Base-by-base conservation (phyloP, 371 early-diverging fungal species). In the Actinomortierella ambigua region DNA sequence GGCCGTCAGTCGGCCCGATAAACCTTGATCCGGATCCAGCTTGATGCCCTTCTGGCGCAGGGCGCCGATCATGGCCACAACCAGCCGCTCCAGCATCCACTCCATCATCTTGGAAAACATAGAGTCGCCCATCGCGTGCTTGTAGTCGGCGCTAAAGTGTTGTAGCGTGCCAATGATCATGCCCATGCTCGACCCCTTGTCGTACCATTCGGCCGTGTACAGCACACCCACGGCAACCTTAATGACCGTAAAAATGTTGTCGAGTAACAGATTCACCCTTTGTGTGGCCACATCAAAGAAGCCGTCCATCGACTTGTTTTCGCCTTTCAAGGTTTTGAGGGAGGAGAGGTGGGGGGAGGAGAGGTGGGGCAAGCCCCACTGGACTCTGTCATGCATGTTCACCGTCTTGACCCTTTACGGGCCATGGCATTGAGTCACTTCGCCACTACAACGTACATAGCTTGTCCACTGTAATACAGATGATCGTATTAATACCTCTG, bases 201-300 rank as follows among this genome's bases (percentile, higher is more conserved):
- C 90, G 78, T 98, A 98, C 98, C 98, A 98, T n/a, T 82, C 81
- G 0, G 79, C 44, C 14, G 93, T 89, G 68, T 93, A 93, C 26
- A 97, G 65, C 50, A 87, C 85, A 17, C 68, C 58, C 40, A 96
- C 82, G 0, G 91, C 91, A 1, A 90, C 87, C 28, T 82, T 79
- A 24, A 94, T 66, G 73, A 97, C 97, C 41, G 82, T 81, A 61
- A 93, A 88, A n/a, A 92, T 88, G 26, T 96, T 85, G 56, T 95
- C 91, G 27, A 93, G 68, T 17, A 98, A 75, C 11, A 93, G 80
- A 56, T 86, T 86, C 24, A 85, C 83, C 2, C 90, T 86, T 17
- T 82, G 80, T 1, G 90, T 89, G 8, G 94, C 88, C 23, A 96
- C 81, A 18, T 87, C 86, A 67, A 95, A 86, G 67, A 94, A 95